Evolutionary conservation across 805 yeast species (phyloP), one percentile per base, ranked within the genome.

Genomic region (Spathaspora arborariae): DNA sequence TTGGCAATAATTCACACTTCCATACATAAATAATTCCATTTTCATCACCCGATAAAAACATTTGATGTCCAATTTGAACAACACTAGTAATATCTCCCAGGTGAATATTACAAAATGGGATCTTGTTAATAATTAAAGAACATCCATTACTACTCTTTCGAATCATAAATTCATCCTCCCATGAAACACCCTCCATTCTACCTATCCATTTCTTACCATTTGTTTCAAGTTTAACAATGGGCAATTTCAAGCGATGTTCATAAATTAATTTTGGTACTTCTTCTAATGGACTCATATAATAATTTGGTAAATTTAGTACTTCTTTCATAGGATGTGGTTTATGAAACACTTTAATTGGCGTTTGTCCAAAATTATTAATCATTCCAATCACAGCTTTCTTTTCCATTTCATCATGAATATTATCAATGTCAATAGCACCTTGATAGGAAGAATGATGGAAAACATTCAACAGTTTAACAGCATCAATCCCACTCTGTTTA

Each of bases 281-380:
- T n/a, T 58, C 63, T 1, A 60, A 50, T 1, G 60, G 42, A 20
- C 70, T 70, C 26, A 67, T 48, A 46, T 72, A 68, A 27, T 70
- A 56, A 33, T 59, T 58, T 2, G 82, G 65, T 21, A 62, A 46
- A 19, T 67, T 63, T n/a, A 67, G 52, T 0, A 65, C 63, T 2
- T 70, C 78, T 45, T 75, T 70, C 20, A 58, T 51, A 1, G 85
- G 84, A 62, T 89, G 96, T 0, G 90, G 84, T 44, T 75, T 76
- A 15, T 67, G 69, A 55, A 90, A 88, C 9, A 90, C 67, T 54
- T 85, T 87, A 42, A 77, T 58, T 1, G 97, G 97, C 0, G 96
- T 89, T 59, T 89, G 97, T 0, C 97, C 97, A 72, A 89, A 89
- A 63, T 89, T 89, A 59, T 90, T 94, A 44, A 89, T 89, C 55